Percentiles rank a stretch among this genome's conserved stretches.
Conservation (phyloP, 2,329 filamentous ascomycete species). For the Fusarium sublunatum region DNA sequence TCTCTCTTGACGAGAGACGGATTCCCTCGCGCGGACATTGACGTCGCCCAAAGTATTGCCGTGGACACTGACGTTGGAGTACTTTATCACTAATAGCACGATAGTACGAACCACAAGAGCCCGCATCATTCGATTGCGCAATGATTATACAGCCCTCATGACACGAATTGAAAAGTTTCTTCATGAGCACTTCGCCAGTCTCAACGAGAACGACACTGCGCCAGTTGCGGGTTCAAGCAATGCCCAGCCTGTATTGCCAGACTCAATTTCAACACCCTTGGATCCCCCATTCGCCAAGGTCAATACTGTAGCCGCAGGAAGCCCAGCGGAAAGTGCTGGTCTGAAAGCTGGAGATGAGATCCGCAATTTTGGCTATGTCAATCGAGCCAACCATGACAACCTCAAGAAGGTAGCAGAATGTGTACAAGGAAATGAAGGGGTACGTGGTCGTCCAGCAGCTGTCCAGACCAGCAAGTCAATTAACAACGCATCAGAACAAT, state of each 20-base stretch:
- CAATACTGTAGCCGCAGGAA: constrained; percentile 80
- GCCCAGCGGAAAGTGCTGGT: constrained; percentile 86
- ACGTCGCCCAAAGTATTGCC: constrained; percentile 86
- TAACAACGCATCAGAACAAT: constrained; percentile 64
- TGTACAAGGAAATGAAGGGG: constrained; percentile 89
- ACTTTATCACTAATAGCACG: constrained; percentile 28
- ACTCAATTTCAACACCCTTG: constrained; percentile 44
- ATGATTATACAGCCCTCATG: constrained; percentile 95
- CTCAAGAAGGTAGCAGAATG: constrained; percentile 88
- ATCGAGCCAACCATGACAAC: constrained; percentile 85
- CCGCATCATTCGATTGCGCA: constrained; percentile 87
- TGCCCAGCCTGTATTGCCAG: constrained; percentile 47
- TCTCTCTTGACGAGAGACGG: constrained; percentile 88
- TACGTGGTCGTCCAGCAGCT: constrained; percentile 61
- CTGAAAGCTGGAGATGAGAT: constrained; percentile 84
- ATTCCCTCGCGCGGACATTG: constrained; percentile 91
- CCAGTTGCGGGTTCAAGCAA: constrained; percentile 37
- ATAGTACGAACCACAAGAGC: constrained; percentile 91
- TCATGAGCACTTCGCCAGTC: constrained; percentile 88
- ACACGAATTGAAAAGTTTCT: constrained; percentile 81
- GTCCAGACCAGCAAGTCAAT: constrained; percentile 14
- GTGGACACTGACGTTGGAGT: constrained; percentile 34
- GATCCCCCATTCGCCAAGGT: constrained; percentile 81
- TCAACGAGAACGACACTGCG: constrained; percentile 62
- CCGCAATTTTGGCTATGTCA: constrained; percentile 85